These are phyloP conservation scores for Umbilicus rupestris DNA, from an alignment of 164 flowering plant species.

Conservation along the genomic window DNA sequence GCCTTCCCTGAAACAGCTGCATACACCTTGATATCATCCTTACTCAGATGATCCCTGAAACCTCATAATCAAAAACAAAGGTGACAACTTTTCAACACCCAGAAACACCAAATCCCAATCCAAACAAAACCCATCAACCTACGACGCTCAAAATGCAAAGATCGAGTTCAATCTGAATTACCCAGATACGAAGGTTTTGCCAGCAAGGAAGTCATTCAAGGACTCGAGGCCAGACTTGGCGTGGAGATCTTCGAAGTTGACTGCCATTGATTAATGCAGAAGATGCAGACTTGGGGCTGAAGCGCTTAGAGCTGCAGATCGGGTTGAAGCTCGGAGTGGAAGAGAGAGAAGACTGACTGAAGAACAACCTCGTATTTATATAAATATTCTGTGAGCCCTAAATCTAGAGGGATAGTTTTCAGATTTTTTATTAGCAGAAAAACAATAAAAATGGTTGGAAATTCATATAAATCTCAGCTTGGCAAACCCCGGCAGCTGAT, in stretches of 20 bases:
- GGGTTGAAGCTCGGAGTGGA: neutral
- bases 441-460: too few relatives aligned
- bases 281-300: neutral
- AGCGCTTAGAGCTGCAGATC: neutral
- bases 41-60: slow-evolving; percentile 1
- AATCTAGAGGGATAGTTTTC: too few relatives aligned
- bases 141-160: neutral
- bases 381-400: too few relatives aligned
- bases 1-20: slow-evolving; percentile 4
- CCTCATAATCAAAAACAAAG: neutral
- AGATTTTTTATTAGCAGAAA: too few relatives aligned
- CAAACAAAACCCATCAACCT: neutral
- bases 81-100: neutral
- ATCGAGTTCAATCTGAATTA: slow-evolving; percentile 12
- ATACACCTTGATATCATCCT: slow-evolving; percentile 8
- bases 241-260: slow-evolving; percentile 80
- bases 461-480: too few relatives aligned
- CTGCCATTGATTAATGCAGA: slow-evolving; percentile 35
- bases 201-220: slow-evolving; percentile 58
- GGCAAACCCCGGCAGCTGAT: too few relatives aligned
- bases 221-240: slow-evolving; percentile 68
- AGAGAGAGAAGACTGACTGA: too few relatives aligned
- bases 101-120: neutral
- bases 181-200: slow-evolving; percentile 76
- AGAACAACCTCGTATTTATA: too few relatives aligned